Evolutionary conservation across 2,329 filamentous ascomycete species (phyloP).

Genomic region (Talaromyces funiculosus): DNA sequence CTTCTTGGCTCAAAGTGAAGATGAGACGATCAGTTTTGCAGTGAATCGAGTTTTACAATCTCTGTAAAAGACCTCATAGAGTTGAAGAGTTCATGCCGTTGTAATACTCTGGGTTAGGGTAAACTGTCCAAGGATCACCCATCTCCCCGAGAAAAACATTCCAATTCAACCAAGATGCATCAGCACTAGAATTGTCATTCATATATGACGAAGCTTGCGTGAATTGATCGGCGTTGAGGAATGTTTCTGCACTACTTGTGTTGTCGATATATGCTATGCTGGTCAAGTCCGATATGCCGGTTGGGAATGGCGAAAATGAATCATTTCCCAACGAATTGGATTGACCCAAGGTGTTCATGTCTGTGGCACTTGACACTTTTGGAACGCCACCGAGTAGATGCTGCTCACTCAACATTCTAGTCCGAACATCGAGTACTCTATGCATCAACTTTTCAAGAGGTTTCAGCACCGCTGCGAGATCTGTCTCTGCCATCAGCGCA

Average conservation of each 20-base stretch:
- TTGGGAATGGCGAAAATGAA: not conserved
- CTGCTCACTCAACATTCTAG: not conserved
- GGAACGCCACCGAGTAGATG: not conserved
- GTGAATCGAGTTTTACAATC: not conserved
- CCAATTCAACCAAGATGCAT: conserved; percentile 3
- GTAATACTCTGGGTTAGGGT: not conserved
- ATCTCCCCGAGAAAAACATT: not conserved
- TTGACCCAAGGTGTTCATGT: not conserved
- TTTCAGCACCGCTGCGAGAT: not conserved
- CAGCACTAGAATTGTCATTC: not conserved
- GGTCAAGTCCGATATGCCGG: not conserved
- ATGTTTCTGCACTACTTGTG: not conserved
- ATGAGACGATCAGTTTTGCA: not conserved
- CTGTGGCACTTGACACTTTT: not conserved
- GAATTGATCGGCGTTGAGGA: not conserved
- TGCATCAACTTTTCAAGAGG: not conserved
- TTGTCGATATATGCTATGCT: not conserved
- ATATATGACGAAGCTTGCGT: not conserved
- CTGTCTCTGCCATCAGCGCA: not conserved
- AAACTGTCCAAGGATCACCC: not conserved
- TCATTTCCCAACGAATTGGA: not conserved
- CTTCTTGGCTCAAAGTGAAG: too few relatives aligned
- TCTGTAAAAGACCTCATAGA: not conserved
- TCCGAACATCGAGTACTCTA: not conserved
- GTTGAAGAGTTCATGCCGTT: not conserved